Percentiles rank a stretch among this genome's conserved stretches.
phyloP scores from a whole-genome alignment of 176 grass and related monocot genomes.

The Hordeum marinum region DNA sequence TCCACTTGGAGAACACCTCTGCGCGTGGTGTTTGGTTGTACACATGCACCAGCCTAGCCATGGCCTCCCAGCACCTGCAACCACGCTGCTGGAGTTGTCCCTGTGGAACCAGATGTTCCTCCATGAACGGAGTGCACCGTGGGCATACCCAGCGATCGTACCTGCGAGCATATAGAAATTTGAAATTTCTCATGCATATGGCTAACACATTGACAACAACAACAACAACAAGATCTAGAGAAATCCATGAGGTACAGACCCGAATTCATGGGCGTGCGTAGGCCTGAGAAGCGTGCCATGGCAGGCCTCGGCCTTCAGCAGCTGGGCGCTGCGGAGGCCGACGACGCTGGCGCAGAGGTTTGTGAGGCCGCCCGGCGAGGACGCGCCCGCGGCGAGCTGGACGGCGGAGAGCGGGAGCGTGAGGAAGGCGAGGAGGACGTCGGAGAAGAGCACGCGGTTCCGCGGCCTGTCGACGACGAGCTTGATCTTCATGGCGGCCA shows the following conservation, averaged over 20 bases:
- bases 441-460: neutral
- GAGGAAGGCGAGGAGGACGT: neutral
- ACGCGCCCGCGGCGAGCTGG: neutral
- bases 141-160: neutral
- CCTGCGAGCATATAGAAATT: neutral
- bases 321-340: neutral
- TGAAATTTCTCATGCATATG: neutral
- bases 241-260: neutral
- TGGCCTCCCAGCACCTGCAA: neutral
- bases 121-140: neutral
- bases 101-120: neutral
- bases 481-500: too few relatives aligned
- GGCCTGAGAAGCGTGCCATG: neutral
- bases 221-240: neutral
- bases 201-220: neutral
- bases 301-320: neutral
- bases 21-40: neutral
- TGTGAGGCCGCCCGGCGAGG: neutral
- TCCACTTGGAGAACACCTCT: neutral
- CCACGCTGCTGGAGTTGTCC: neutral
- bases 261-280: neutral
- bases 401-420: neutral
- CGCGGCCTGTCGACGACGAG: too few relatives aligned
- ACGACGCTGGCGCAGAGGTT: neutral
- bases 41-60: neutral